These are phyloP conservation scores for Exobasidium rhododendri DNA, from an alignment of 1,284 basidiomycete species.

Conservation along the genomic window DNA sequence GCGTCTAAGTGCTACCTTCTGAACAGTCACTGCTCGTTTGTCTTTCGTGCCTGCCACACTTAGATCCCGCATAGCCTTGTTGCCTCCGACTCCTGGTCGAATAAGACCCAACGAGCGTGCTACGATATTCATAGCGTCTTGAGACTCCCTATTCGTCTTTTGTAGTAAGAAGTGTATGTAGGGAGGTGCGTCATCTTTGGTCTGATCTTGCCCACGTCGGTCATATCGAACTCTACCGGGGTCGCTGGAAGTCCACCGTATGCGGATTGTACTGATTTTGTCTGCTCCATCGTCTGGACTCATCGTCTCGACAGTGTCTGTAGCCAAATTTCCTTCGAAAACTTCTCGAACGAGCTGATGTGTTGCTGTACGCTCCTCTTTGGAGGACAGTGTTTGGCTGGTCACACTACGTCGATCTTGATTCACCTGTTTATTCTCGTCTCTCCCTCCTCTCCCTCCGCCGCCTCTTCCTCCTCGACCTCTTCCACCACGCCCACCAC, in stretches of 20 bases:
- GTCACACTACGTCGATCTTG: conserved; percentile 17
- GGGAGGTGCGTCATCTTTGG: conserved; percentile 56
- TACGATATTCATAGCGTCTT: conserved; percentile 80
- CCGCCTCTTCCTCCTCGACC: conserved; percentile 4
- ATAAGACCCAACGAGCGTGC: conserved; percentile 59
- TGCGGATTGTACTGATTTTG: conserved; percentile 15
- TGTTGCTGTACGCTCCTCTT: conserved; percentile 74
- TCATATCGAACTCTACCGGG: background rate
- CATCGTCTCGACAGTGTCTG: conserved; percentile 64
- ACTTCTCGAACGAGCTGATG: conserved; percentile 77
- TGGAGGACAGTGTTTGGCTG: conserved; percentile 72
- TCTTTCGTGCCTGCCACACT: conserved; percentile 95
- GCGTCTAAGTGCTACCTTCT: conserved; percentile 80
- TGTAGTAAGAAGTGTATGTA: conserved; percentile 96
- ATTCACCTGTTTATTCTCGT: background rate
- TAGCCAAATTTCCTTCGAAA: conserved; percentile 78
- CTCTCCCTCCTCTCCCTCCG: background rate
- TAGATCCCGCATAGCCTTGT: conserved; percentile 64
- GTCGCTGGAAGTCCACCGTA: background rate
- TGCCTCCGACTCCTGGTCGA: conserved; percentile 14
- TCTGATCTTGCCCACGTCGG: background rate
- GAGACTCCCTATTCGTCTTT: conserved; percentile 95
- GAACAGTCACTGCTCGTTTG: conserved; percentile 92
- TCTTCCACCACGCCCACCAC: conserved; percentile 13
- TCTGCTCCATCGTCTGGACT: background rate